Evolutionary conservation across 345 rosid genomes (phyloP), one percentile per base, ranked within the genome.

Genomic region (Lepidium didymum): DNA sequence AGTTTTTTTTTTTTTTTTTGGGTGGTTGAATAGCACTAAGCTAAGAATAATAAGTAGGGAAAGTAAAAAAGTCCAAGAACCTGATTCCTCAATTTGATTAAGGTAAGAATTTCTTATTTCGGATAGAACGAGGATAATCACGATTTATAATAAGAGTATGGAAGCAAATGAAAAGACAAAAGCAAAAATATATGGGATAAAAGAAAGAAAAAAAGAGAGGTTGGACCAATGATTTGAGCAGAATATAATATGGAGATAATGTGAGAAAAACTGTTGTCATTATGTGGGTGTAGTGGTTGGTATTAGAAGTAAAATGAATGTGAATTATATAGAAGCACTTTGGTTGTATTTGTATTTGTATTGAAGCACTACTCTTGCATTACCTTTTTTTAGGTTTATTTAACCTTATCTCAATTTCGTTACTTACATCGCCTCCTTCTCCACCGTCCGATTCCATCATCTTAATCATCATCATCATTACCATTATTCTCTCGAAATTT

Each of bases 221-320:
- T n/a, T n/a, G n/a, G n/a, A 29, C 33, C 33, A 29, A 29, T 29
- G 33, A 29, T 29, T 29, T 6, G 6, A 29, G 33, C 31, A 27
- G 6, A 25, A 1, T 25, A 25, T 2, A 25, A 0, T 25, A 25
- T 1, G 27, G 6, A 27, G 31, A 29, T 29, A 29, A 29, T 29
- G 33, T 29, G 33, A 3, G 33, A 29, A 29, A 29, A 29, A 29
- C 7, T 29, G 44, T 72, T 72, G 65, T 64, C 59, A 72, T 56
- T 38, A 56, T 64, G 76, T 34, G 76, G 14, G 14, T 56, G 65
- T 72, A 56, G 76, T 72, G 70, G 76, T 56, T 64, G 76, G 64
- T 38, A 56, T 64, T 38, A 72, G 59, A 29, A 29, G 33, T 29
- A 29, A 29, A 31, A 72, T 72, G 70, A 31, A 14, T 29, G 58